A percentile compares a stretch with the other conserved stretches of the same genome.
Evolutionary conservation across 306 rosid genomes (phyloP).

Genomic region (Lathyrus oleraceus): DNA sequence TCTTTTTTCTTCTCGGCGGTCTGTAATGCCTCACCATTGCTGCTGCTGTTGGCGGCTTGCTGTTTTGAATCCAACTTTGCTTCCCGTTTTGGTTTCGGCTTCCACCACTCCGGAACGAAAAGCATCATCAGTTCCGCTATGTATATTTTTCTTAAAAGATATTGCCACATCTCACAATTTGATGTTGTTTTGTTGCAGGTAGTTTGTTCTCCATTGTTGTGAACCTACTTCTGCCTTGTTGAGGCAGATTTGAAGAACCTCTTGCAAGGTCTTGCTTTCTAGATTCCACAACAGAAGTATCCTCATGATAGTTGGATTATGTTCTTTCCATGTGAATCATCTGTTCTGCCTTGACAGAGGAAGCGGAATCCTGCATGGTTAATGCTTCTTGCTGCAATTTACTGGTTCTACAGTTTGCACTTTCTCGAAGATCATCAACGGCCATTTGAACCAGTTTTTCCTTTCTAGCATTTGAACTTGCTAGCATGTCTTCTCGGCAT

Average conservation of each 20-base stretch:
- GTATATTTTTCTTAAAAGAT: no score
- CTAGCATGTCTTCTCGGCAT: conserved; percentile 88
- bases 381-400: conserved; percentile 81
- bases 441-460: conserved; percentile 90
- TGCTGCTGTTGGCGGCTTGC: no score
- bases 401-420: conserved; percentile 76
- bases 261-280: conserved; percentile 84
- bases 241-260: conserved; percentile 82
- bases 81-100: no score
- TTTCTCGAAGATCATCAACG: conserved; percentile 87
- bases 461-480: conserved; percentile 91
- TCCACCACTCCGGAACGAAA: no score
- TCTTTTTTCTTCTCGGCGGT: no score
- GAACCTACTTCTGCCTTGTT: conserved; percentile 82
- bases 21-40: no score
- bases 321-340: conserved; percentile 80
- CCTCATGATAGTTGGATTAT: conserved; percentile 74
- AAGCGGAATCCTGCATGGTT: conserved; percentile 82
- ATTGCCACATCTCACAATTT: no score
- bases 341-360: conserved; percentile 81
- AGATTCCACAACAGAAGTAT: conserved; percentile 78
- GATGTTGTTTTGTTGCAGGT: no score
- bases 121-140: no score
- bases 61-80: no score
- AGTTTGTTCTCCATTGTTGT: conserved; percentile 93